Percentiles rank a stretch among this genome's conserved stretches.
These are phyloP conservation scores for Dictyostelium firmibasis DNA, from an alignment of 78 protist genomes.

Conservation along the genomic window DNA sequence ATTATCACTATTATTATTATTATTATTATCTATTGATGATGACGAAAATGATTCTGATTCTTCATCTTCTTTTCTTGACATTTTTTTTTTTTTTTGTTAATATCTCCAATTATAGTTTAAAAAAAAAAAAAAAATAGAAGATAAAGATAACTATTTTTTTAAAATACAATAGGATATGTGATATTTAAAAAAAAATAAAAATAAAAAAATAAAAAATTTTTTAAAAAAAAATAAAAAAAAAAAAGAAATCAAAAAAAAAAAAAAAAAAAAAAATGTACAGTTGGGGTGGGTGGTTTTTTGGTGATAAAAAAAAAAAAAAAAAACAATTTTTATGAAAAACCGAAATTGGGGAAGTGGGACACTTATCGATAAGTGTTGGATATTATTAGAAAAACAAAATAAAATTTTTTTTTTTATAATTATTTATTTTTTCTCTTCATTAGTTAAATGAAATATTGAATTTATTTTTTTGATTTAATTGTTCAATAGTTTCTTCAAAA, in stretches of 20 bases:
- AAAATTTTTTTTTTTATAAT: neutral
- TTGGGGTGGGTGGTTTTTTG: neutral
- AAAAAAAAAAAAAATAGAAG: too few relatives aligned
- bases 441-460: neutral
- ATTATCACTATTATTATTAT: too few relatives aligned
- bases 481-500: neutral
- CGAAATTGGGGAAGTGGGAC: neutral
- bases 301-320: neutral
- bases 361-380: neutral
- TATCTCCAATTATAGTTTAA: too few relatives aligned
- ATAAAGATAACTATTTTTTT: too few relatives aligned
- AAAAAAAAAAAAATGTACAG: neutral
- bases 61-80: neutral
- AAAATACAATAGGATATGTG: too few relatives aligned
- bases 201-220: too few relatives aligned
- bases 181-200: too few relatives aligned
- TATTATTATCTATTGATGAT: neutral
- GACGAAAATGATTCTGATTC: neutral
- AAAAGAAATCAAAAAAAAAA: too few relatives aligned
- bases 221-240: too few relatives aligned
- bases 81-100: neutral
- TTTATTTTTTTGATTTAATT: constrained; percentile 2
- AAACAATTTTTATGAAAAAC: neutral
- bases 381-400: neutral
- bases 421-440: neutral